phyloP scores from a whole-genome alignment of 73 alveolate genomes.

The Loxodes magnus region DNA sequence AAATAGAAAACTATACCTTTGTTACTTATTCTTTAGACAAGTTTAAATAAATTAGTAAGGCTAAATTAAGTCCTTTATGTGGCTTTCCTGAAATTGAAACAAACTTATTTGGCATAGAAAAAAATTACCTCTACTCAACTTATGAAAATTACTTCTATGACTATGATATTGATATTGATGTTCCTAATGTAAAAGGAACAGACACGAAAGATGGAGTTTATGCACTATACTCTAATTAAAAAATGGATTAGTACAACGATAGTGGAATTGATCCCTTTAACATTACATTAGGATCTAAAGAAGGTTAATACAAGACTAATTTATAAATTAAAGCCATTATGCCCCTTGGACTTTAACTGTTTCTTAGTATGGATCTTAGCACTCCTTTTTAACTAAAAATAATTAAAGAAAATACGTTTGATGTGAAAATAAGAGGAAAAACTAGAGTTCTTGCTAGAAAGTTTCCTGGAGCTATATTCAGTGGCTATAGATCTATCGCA shows the following conservation, averaged over 20 bases:
- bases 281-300: neutral
- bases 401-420: neutral
- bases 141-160: too few relatives aligned
- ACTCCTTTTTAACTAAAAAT: constrained; percentile 26
- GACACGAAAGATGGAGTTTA: constrained; percentile 1
- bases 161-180: neutral
- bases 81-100: constrained; percentile 23
- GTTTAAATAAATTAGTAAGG: neutral
- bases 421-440: constrained; percentile 14
- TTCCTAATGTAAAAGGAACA: too few relatives aligned
- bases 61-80: constrained; percentile 14
- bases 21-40: constrained; percentile 4
- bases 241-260: neutral
- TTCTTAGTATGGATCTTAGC: constrained; percentile 39
- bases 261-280: neutral
- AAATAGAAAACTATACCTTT: constrained; percentile 22
- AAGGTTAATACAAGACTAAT: constrained; percentile 7
- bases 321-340: constrained; percentile 37
- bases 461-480: constrained; percentile 46
- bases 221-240: constrained; percentile 3
- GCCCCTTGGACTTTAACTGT: constrained; percentile 53
- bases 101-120: constrained; percentile 51
- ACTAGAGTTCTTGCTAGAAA: constrained; percentile 41
- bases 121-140: too few relatives aligned
- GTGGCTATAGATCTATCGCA: constrained; percentile 33